Conservation (phyloP, 1,284 basidiomycete genomes). For the Ceratobasidium sp. region DNA sequence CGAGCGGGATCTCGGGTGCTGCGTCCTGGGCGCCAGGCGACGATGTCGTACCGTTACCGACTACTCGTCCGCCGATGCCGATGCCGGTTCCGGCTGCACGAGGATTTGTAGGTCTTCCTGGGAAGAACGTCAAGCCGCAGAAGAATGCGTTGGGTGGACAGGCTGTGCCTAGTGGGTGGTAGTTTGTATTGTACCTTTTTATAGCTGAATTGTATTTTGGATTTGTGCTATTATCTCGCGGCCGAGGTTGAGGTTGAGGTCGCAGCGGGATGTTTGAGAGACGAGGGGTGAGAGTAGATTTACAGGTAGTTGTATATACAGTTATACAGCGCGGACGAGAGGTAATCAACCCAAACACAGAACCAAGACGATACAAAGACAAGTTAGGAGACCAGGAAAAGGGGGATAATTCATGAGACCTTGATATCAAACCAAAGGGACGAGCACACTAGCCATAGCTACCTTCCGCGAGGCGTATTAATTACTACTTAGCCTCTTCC, state of each 20-base stretch:
- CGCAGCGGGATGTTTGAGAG: background rate
- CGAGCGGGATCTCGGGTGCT: constrained; percentile 33
- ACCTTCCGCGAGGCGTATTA: no score
- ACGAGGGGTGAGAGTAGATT: constrained; percentile 15
- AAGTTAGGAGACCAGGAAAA: constrained; percentile 8
- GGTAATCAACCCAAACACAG: background rate
- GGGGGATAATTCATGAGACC: no score
- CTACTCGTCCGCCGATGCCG: constrained; percentile 4
- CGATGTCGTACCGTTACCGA: constrained; percentile 5
- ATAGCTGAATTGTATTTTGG: constrained; percentile 25
- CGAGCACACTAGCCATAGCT: no score
- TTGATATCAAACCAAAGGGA: no score
- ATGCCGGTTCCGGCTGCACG: background rate
- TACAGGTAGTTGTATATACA: constrained; percentile 21
- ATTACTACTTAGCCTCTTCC: constrained; percentile 19
- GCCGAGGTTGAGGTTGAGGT: background rate
- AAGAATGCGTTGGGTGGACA: constrained; percentile 14
- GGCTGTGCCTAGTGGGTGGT: constrained; percentile 36
- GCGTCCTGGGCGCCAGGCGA: constrained; percentile 25
- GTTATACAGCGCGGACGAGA: constrained; percentile 16
- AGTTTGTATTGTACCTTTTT: constrained; percentile 2
- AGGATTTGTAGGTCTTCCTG: constrained; percentile 18
- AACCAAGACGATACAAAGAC: background rate
- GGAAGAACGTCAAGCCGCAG: constrained; percentile 28
- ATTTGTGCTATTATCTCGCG: background rate